Evolutionary conservation across 352 stramenopile genomes (phyloP), one percentile per base, ranked within the genome.

Genomic region (Phytopythium kandeliae): DNA sequence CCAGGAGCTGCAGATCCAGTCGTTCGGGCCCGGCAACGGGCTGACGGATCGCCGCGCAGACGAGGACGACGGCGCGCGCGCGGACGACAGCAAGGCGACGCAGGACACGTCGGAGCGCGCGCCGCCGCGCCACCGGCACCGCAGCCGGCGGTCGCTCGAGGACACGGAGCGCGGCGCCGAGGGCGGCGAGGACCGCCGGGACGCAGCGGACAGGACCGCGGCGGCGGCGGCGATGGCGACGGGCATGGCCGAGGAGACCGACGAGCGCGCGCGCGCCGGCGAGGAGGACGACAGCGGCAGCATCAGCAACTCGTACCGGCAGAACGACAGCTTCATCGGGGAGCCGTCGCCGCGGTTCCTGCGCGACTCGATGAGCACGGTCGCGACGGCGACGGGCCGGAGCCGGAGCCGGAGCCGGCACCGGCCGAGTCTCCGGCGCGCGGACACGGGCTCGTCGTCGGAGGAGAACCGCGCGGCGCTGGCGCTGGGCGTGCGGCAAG

Each of bases 1-100:
- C 51, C 65, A 82, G 35, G 73, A 69, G 13, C 80, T 76, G 34
- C 75, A 89, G 41, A 73, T 71, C 24, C 63, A 67, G 17, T 72
- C 68, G 9, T 69, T 54, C 8, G 56, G 22, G 34, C 56, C 46
- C 0, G 52, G 48, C 1, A 43, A 58, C 7, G 35, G 58, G 30
- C 21, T 59, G 42, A 19, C 57, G 33, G 45, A 65, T 25, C 48
- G 63, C 45, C 46, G 21, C n/a, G n/a, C n/a, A 4, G n/a, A 21
- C 4, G 46, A 31, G 21, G 22, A 22, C 21, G 12, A 37, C 4
- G 26, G 0, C 2, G 44, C 0, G 5, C 10, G 19, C 3, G 44
- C 25, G 11, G 16, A 37, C 2, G 26, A 49, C 4, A 26, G n/a
- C 46, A 42, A 42, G 33, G 19, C n/a, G 16, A 30, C 19, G 19